Evolutionary conservation across 2,329 filamentous ascomycete genomes (phyloP).

Genomic region (Ceratocystis variospora): DNA sequence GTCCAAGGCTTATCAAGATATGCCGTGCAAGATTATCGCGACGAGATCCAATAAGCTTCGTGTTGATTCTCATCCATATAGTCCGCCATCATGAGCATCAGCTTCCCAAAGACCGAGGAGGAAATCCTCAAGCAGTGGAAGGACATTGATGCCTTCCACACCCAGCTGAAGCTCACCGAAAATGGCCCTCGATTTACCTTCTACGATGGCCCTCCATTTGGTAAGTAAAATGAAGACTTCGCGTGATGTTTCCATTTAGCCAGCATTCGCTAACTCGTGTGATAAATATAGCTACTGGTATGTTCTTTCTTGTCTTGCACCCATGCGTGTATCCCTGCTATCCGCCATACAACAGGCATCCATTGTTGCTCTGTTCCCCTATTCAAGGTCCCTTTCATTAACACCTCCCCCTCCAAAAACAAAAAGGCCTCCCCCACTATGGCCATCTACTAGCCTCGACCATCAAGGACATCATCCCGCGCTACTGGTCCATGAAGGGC

Average conservation of each 20-base stretch:
- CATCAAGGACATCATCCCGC: slow-evolving; percentile 82
- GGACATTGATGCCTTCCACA: slow-evolving; percentile 23
- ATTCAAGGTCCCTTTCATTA: neutral
- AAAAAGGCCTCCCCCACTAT: slow-evolving; percentile 24
- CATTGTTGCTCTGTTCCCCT: neutral
- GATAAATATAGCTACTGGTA: slow-evolving; percentile 19
- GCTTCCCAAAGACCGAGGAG: slow-evolving; percentile 22
- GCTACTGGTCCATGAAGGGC: slow-evolving; percentile 89
- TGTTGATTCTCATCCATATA: neutral
- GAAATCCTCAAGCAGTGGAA: slow-evolving; percentile 21
- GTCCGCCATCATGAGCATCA: slow-evolving; percentile 20
- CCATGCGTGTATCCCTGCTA: neutral
- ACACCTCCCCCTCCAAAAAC: neutral
- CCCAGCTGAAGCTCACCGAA: slow-evolving; percentile 46
- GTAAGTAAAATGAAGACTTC: slow-evolving; percentile 12
- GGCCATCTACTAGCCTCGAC: slow-evolving; percentile 67
- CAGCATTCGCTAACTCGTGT: slow-evolving; percentile 1
- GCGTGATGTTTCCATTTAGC: neutral
- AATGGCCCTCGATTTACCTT: slow-evolving; percentile 81
- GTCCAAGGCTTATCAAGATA: neutral
- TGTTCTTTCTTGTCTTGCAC: neutral
- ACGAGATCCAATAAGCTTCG: neutral
- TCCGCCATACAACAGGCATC: neutral
- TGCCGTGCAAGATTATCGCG: neutral
- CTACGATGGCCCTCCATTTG: slow-evolving; percentile 73